Base-by-base conservation (phyloP, 2,329 filamentous ascomycete species). In the Penicillium sp. region DNA sequence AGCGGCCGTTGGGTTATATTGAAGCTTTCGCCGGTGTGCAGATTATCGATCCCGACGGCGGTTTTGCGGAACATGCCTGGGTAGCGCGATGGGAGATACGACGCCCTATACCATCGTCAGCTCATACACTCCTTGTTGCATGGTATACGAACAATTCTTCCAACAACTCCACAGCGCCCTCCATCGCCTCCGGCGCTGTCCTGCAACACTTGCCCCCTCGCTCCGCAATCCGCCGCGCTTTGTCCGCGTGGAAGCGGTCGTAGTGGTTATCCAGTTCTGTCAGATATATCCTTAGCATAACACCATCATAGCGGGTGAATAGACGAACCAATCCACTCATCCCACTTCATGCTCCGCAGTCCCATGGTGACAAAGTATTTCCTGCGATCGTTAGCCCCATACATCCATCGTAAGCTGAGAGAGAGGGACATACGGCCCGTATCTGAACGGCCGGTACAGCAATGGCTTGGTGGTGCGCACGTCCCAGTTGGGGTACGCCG, bases 331-430 rank as follows among this genome's bases (percentile, higher is more conserved):
- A 93, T 91, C 89, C 89, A 92, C 56, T 91, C 85, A 53, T 87
- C 81, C 72, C 83, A 85, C 30, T 83, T 77, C 74, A 90, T 81
- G 8, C 78, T 82, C n/a, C 89, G 81, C 2, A 93, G 77, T 0
- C 89, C 89, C 86, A 92, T 89, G 1, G 86, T 91, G 57, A 90
- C 81, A 65, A 88, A 82, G 70, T 91, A 91, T 60, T 85, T 88
- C 7, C 72, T 75, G 49, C 24, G 3, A n/a, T 12, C n/a, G n/a
- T n/a, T n/a, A n/a, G n/a, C n/a, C n/a, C n/a, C n/a, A n/a, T n/a
- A n/a, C n/a, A n/a, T n/a, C n/a, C n/a, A n/a, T n/a, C n/a, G n/a
- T n/a, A n/a, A n/a, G n/a, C n/a, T n/a, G n/a, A n/a, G n/a, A n/a
- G n/a, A n/a, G n/a, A n/a, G n/a, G n/a, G 46, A 72, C 71, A 69